Evolutionary conservation across 495 filamentous ascomycete genomes (phyloP), one percentile per base, ranked within the genome.

Genomic region (Neurospora sp.): DNA sequence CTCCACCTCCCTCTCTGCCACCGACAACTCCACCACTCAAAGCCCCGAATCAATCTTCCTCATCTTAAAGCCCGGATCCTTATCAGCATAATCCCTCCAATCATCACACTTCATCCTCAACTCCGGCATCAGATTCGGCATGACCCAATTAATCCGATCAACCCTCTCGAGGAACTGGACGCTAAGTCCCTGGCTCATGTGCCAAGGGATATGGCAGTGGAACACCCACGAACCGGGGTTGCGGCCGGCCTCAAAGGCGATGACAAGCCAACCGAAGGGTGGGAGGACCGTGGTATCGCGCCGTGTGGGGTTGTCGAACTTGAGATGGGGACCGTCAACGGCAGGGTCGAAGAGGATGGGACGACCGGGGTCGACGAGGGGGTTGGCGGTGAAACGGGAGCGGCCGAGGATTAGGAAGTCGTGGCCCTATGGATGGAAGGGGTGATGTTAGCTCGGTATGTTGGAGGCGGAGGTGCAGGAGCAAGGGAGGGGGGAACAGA

Each of bases 391-490:
- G 23, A 62, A 62, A 31, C 48, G 54, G 54, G 74, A 77, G 75
- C 89, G 84, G 23, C 81, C 80, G 23, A 90, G 76, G 31, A 90
- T 79, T 59, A 77, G 83, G 81, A 90, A 90, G 74, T 90, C 84
- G 74, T 91, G 84, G 23, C 87, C 87, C 54, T 62, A 12, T 46
- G 41, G 9, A 9, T 23, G n/a, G 46, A 54, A 44, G 46, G 23
- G 12, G 0, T 59, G 48, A 31, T 16, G 23, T 62, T 62, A 62
- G 48, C 5, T 6, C 2, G 20, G 42, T 41, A 16, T 4, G 40
- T 2, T 3, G 42, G 46, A 48, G n/a, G 20, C 3, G 44, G n/a
- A 20, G n/a, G 44, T 23, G 46, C 3, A 62, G 4, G 46, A 27
- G 23, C 23, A 62, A 62, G 48, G 48, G 48, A 62, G 48, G 23